These are phyloP conservation scores for Blastocystis sp. DNA, from an alignment of 352 stramenopile species.

Conservation along the genomic window DNA sequence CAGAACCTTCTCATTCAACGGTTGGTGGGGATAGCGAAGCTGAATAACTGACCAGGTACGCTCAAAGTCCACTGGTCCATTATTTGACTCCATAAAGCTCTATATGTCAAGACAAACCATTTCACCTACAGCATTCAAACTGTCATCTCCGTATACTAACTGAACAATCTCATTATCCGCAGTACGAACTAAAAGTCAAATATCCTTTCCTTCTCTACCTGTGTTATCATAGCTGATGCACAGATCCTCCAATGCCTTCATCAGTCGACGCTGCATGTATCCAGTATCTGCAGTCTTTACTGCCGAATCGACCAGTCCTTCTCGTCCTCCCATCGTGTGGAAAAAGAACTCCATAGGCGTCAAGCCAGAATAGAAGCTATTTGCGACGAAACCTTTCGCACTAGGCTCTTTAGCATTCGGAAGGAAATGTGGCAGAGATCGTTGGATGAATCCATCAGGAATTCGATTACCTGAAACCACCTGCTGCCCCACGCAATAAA, in stretches of 20 bases:
- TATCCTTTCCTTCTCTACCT: conserved; percentile 35
- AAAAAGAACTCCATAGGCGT: conserved; percentile 99
- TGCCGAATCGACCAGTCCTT: conserved; percentile 98
- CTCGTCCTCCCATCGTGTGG: conserved; percentile 96
- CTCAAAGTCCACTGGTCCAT: conserved; percentile 90
- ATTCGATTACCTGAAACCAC: conserved; percentile 93
- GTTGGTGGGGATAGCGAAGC: conserved; percentile 72
- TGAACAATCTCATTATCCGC: conserved; percentile 88
- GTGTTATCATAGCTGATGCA: conserved; percentile 86
- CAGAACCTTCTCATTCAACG: conserved; percentile 67
- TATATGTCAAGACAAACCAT: background rate
- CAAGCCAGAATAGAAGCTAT: conserved; percentile 96
- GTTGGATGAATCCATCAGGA: conserved; percentile 94
- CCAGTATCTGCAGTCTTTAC: conserved; percentile 98
- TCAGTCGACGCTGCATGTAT: conserved; percentile 96
- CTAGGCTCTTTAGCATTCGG: conserved; percentile 84
- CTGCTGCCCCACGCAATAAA: conserved; percentile 96
- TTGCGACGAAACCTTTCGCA: conserved; percentile 98
- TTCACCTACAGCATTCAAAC: conserved; percentile 79
- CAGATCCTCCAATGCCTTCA: conserved; percentile 95
- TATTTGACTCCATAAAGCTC: conserved; percentile 74
- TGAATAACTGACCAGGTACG: conserved; percentile 82
- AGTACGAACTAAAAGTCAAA: conserved; percentile 71
- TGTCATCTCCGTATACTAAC: conserved; percentile 98
- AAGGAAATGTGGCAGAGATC: conserved; percentile 92